Base-by-base conservation (phyloP, 176 grass and related monocot species). In the Guadua angustifolia region DNA sequence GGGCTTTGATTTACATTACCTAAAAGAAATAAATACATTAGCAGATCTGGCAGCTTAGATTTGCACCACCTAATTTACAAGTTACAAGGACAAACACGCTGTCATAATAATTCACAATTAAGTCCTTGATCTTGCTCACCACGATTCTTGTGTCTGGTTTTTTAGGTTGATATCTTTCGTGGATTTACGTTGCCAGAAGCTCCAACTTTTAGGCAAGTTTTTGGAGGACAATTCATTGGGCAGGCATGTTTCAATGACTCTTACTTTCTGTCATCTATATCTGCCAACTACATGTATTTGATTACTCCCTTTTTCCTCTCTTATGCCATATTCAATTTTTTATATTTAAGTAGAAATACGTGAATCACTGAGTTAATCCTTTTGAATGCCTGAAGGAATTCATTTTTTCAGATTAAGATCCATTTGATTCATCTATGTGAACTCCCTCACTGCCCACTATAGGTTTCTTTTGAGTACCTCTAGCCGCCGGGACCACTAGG, bases 191-290 rank as follows among this genome's bases (percentile, higher is more conserved):
- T 90, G 77, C 96, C 91, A 81, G 89, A 85, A 89, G 87, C 91
- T 90, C 96, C 96, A 71, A 76, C 35, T 55, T 95, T 99, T 90
- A 87, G 65, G 78, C 87, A 89, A 85, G 93, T 99, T 84, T 99
- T 94, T 84, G 96, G 96, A 86, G 96, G 96, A 67, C 96, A 99
- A n/a, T 89, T 99, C 36, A 95, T 99, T 90, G 96, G 89, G 70
- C 96, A 99, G 96, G 96, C 73, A 94, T 85, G 73, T 50, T 85
- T 82, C 58, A 63, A 78, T 43, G 36, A 55, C 59, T 68, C 39
- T 85, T 81, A 47, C 67, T 44, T 84, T 56, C 47, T 80, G 11
- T 43, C 16, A 79, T 69, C 19, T 83, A 61, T 46, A 79, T 71
- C 39, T 83, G 51, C 32, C 10, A 56, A 43, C 59, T 83, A 21